These are phyloP conservation scores for Hyphopichia wangnamkhiaoensis DNA, from an alignment of 1,139 yeast species.

Conservation along the genomic window DNA sequence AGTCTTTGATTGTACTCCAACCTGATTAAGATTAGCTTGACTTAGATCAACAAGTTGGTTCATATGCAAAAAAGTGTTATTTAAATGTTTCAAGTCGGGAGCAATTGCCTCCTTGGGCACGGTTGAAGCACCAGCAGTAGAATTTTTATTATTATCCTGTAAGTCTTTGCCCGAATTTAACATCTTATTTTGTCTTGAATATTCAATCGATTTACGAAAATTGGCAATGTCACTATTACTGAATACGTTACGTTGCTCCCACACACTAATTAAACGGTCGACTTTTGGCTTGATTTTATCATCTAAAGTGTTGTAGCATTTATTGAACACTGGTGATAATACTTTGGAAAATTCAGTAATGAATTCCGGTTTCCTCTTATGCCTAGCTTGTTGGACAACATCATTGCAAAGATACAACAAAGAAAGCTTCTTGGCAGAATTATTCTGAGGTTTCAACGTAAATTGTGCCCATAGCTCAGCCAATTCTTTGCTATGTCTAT, in stretches of 20 bases:
- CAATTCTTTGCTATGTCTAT: conserved; percentile 60
- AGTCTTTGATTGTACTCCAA: conserved; percentile 43
- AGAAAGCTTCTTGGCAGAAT: conserved; percentile 53
- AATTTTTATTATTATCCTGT: too few relatives aligned
- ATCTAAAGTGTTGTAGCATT: conserved; percentile 36
- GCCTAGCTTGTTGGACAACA: conserved; percentile 77
- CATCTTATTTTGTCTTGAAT: conserved; percentile 13
- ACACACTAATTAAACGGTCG: conserved; percentile 65
- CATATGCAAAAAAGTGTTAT: conserved; percentile 31
- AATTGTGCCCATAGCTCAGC: conserved; percentile 64
- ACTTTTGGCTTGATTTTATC: conserved; percentile 53
- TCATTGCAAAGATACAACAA: conserved; percentile 79
- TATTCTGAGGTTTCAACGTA: conserved; percentile 29
- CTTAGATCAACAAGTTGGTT: conserved; percentile 30
- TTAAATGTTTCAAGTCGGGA: conserved; percentile 42
- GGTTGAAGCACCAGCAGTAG: conserved; percentile 8
- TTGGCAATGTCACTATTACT: conserved; percentile 38
- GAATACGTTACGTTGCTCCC: conserved; percentile 72
- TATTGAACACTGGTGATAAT: conserved; percentile 37
- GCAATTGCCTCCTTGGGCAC: conserved; percentile 20
- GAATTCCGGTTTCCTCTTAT: conserved; percentile 62
- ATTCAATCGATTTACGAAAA: conserved; percentile 39
- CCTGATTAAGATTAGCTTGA: conserved; percentile 42
- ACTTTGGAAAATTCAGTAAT: conserved; percentile 57
- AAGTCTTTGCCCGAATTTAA: too few relatives aligned